Evolutionary conservation across 352 stramenopile species (phyloP).

Genomic region (Globisporangium lucens): DNA sequence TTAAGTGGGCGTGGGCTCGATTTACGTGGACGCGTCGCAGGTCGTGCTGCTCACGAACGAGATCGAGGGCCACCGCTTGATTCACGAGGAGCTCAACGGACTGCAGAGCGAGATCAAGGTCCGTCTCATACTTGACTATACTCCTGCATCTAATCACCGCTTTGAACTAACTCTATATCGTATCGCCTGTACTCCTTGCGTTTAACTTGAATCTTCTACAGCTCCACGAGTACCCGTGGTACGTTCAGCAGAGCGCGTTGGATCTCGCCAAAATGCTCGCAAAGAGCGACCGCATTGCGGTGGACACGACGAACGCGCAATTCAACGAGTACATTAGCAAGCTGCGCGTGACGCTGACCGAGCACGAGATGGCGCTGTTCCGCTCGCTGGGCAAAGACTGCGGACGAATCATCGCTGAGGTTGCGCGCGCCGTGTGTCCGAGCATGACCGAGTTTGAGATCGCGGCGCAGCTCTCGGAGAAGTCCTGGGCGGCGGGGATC

Average conservation of each 20-base stretch:
- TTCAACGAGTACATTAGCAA: constrained; percentile 31
- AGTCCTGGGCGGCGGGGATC: constrained; percentile 42
- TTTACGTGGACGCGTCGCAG: constrained; percentile 52
- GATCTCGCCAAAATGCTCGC: constrained; percentile 36
- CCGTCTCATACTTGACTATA: no score
- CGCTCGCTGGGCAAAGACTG: constrained; percentile 56
- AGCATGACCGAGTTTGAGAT: constrained; percentile 61
- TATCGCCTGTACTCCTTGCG: no score
- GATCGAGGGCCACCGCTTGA: constrained; percentile 68
- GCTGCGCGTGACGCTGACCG: constrained; percentile 45
- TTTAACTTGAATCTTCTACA: no score
- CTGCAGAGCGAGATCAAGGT: constrained; percentile 38
- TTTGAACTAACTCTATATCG: no score
- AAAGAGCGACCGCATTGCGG: constrained; percentile 34
- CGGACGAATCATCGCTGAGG: constrained; percentile 54
- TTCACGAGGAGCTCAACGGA: constrained; percentile 65
- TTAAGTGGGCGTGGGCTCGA: constrained; percentile 48
- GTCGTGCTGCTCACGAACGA: constrained; percentile 66
- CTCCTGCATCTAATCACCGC: no score
- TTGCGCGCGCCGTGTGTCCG: constrained; percentile 37
- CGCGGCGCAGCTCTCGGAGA: constrained; percentile 32
- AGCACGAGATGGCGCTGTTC: constrained; percentile 55
- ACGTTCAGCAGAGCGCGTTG: constrained; percentile 29
- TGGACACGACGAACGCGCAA: constrained; percentile 25
- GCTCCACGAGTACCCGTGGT: constrained; percentile 53